Evolutionary conservation across 139 green algal genomes (phyloP), one percentile per base, ranked within the genome.

Genomic region (Chlorella vulgaris): DNA sequence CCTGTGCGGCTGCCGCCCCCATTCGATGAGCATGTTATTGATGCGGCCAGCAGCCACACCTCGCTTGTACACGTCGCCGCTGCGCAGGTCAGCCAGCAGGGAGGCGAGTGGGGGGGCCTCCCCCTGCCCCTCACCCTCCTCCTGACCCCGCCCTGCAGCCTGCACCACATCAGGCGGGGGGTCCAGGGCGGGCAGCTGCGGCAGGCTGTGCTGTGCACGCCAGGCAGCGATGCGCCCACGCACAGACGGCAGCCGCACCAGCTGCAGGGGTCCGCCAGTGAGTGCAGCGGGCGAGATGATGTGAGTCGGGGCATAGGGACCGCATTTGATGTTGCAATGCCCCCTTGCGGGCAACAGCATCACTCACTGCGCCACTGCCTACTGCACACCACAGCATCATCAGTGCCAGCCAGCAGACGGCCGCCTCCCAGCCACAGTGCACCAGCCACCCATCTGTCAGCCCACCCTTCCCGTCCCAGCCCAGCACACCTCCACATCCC

Each of bases 401-500:
- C n/a, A n/a, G n/a, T n/a, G n/a, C n/a, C n/a, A n/a, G n/a, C n/a
- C n/a, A n/a, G n/a, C n/a, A n/a, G n/a, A n/a, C n/a, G n/a, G n/a
- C n/a, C n/a, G n/a, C n/a, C n/a, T n/a, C n/a, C n/a, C n/a, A n/a
- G n/a, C n/a, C n/a, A n/a, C n/a, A n/a, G n/a, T n/a, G n/a, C n/a
- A n/a, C n/a, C n/a, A n/a, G n/a, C n/a, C n/a, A n/a, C n/a, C n/a
- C n/a, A n/a, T n/a, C n/a, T n/a, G n/a, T n/a, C n/a, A n/a, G n/a
- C n/a, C n/a, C n/a, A n/a, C n/a, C n/a, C n/a, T n/a, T n/a, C n/a
- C n/a, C n/a, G n/a, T n/a, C n/a, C n/a, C n/a, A n/a, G n/a, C n/a
- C n/a, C n/a, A n/a, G n/a, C n/a, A n/a, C 38, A 83, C 83, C 74
- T 87, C 78, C 18, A 83, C 73, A 69, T 88, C 84, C 21, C 62